Conservation (phyloP, 306 rosid genomes). For the Crataegus laevigata region DNA sequence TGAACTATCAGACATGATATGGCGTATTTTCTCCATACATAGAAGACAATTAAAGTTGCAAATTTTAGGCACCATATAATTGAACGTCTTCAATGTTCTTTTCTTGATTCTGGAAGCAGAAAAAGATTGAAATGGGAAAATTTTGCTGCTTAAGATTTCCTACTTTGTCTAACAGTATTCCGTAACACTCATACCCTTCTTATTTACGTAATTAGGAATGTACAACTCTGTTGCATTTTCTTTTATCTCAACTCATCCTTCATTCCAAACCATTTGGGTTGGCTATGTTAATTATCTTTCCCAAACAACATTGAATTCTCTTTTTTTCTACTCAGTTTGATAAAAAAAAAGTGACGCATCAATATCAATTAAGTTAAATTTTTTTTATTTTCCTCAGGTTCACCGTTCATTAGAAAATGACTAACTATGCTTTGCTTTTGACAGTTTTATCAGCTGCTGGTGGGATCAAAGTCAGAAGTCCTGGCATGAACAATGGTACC, state of each 20-base stretch:
- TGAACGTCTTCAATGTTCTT: not conserved
- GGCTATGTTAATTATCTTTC: not conserved
- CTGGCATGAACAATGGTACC: conserved; percentile 53
- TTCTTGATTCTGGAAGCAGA: not conserved
- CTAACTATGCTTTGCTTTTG: conserved; percentile 16
- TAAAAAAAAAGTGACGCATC: not conserved
- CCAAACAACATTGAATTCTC: not conserved
- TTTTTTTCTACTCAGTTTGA: not conserved
- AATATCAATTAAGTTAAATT: not conserved
- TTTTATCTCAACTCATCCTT: not conserved
- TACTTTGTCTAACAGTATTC: not conserved
- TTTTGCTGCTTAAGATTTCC: not conserved
- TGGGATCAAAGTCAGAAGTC: conserved; percentile 88
- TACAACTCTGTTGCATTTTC: not conserved
- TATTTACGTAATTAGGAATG: not conserved
- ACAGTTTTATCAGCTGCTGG: conserved; percentile 94
- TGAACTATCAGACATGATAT: not conserved
- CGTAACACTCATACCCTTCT: not conserved
- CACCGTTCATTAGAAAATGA: conserved; percentile 9
- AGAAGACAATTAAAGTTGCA: too few species aligned
- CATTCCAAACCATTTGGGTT: not conserved
- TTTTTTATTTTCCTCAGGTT: not conserved
- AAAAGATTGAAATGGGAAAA: not conserved
- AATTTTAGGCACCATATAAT: not conserved
- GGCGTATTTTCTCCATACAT: too few species aligned